Evolutionary conservation across 192 early-diverging fungal species (phyloP).

Genomic region (Coemansia sp.): DNA sequence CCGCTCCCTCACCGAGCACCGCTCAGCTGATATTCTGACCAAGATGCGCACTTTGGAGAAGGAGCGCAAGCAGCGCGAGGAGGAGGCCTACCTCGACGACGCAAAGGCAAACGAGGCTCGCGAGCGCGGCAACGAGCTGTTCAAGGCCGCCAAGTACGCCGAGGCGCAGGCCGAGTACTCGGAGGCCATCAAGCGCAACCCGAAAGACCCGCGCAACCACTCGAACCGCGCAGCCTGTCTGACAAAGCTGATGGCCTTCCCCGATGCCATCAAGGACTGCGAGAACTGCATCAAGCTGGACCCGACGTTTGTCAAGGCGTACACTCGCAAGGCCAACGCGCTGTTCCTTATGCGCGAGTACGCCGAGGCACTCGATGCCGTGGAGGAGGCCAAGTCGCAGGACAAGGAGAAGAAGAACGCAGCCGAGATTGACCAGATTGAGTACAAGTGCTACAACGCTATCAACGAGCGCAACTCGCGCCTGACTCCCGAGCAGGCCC

Average conservation of each 20-base stretch:
- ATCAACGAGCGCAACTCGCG: conserved; percentile 58
- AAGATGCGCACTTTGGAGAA: conserved; percentile 88
- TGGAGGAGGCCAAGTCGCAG: conserved; percentile 68
- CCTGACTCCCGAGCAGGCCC: conserved; percentile 68
- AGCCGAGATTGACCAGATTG: conserved; percentile 80
- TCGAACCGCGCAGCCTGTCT: conserved; percentile 97
- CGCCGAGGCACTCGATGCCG: conserved; percentile 75
- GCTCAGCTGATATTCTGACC: conserved; percentile 84
- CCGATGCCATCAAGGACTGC: conserved; percentile 95
- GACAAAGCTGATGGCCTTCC: conserved; percentile 88
- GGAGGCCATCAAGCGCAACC: conserved; percentile 96
- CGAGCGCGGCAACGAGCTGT: conserved; percentile 88
- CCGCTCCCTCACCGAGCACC: conserved; percentile 93
- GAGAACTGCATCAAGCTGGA: conserved; percentile 84
- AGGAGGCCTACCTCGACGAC: conserved; percentile 83
- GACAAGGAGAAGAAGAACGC: conserved; percentile 82
- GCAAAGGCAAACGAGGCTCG: conserved; percentile 84
- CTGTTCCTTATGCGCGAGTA: conserved; percentile 88
- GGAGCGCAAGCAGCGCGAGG: conserved; percentile 69
- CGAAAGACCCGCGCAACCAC: conserved; percentile 81
- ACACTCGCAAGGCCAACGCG: conserved; percentile 92
- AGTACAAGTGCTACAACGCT: conserved; percentile 75
- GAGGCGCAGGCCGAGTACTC: conserved; percentile 90
- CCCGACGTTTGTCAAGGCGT: conserved; percentile 87
- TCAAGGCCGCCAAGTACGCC: conserved; percentile 83